Percentiles rank a stretch among this genome's conserved stretches.
Conservation (phyloP, 2,329 filamentous ascomycete genomes). For the Plectosphaerella sp. region DNA sequence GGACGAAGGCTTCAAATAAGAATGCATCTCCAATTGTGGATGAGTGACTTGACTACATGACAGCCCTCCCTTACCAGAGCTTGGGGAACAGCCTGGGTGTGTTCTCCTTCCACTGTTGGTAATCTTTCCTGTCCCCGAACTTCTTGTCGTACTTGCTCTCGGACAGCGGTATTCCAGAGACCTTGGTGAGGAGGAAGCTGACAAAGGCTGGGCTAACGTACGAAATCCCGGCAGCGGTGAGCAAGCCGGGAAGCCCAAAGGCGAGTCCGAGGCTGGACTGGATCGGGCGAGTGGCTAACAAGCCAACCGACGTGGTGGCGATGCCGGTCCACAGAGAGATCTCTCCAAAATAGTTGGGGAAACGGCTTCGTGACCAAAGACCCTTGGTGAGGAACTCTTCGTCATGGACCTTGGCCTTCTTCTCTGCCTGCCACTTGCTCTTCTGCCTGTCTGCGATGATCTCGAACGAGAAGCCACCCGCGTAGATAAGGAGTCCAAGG, state of each 20-base stretch:
- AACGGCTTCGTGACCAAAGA: conserved; percentile 55
- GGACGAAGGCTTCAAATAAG: neutral
- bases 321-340: conserved; percentile 65
- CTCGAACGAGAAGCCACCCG: conserved; percentile 57
- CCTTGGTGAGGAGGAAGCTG: conserved; percentile 57
- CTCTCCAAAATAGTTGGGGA: conserved; percentile 73
- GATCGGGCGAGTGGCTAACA: conserved; percentile 48
- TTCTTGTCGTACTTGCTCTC: conserved; percentile 65
- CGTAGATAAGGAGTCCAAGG: conserved; percentile 53
- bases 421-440: conserved; percentile 54
- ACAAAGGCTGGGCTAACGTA: conserved; percentile 61
- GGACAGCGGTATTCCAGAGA: conserved; percentile 61
- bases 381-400: conserved; percentile 63
- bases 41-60: no score
- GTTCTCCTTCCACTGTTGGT: conserved; percentile 63
- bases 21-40: no score
- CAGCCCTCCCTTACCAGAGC: conserved; percentile 31
- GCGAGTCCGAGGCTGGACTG: conserved; percentile 54
- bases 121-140: conserved; percentile 60
- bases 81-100: conserved; percentile 63
- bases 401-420: conserved; percentile 60
- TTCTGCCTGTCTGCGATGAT: conserved; percentile 61
- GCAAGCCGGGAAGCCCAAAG: conserved; percentile 26
- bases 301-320: conserved; percentile 52
- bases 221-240: conserved; percentile 36